Percentiles rank a stretch among this genome's conserved stretches.
Conservation (phyloP, 75 land plant species). For the Selaginella tamariscina region DNA sequence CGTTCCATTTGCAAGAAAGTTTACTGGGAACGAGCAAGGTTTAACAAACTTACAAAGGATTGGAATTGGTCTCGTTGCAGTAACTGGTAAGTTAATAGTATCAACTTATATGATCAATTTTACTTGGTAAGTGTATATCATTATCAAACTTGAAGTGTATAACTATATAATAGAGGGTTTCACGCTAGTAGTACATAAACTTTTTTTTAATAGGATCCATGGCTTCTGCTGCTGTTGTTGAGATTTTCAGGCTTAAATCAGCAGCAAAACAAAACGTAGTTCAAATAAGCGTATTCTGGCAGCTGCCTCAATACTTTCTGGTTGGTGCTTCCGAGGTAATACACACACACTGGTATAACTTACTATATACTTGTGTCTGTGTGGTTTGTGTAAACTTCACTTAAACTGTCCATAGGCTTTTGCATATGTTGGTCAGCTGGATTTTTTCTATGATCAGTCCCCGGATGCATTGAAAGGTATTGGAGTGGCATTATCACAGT, state of each 20-base stretch:
- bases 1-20: neutral
- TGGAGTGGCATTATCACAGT: conserved; percentile 2
- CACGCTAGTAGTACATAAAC: no score
- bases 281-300: conserved; percentile 2
- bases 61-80: neutral
- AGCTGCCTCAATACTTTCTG: conserved; percentile 7
- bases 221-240: conserved; percentile 7
- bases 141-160: no score
- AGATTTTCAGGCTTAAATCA: neutral
- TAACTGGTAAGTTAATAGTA: no score
- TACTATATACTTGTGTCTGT: no score
- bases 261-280: neutral
- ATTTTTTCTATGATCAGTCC: conserved; percentile 9
- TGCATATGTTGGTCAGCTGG: neutral
- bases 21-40: neutral
- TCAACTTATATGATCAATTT: no score
- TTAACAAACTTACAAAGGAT: conserved; percentile 1
- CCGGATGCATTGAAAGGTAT: conserved; percentile 8
- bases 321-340: neutral
- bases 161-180: no score
- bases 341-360: no score
- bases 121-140: no score
- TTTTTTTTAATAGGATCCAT: no score
- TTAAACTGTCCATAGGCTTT: no score
- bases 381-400: no score